These are phyloP conservation scores for Paxillus ammoniavirescens DNA, from an alignment of 768 basidiomycete species.

Conservation along the genomic window DNA sequence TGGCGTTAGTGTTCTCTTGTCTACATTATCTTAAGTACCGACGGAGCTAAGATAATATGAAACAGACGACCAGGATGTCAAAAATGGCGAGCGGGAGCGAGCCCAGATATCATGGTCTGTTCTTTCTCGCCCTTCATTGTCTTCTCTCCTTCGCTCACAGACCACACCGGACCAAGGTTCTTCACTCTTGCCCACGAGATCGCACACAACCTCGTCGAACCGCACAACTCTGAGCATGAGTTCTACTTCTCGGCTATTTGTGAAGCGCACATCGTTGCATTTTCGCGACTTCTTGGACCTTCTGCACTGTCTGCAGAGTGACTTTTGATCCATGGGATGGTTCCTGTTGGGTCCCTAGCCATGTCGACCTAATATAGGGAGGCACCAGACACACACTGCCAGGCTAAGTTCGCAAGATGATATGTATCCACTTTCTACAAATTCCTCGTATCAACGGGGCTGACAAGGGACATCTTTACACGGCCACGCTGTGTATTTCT, in stretches of 20 bases:
- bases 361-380: too few relatives aligned
- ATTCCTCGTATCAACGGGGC: slow-evolving; percentile 56
- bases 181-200: slow-evolving; percentile 92
- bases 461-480: slow-evolving; percentile 78
- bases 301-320: background rate
- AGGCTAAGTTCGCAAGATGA: too few relatives aligned
- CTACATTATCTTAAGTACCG: background rate
- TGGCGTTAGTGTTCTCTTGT: slow-evolving; percentile 66
- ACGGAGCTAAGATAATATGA: background rate
- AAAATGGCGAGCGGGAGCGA: slow-evolving; percentile 45
- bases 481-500: slow-evolving; percentile 88
- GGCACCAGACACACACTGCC: too few relatives aligned
- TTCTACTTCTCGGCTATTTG: slow-evolving; percentile 94
- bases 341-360: too few relatives aligned
- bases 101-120: slow-evolving; percentile 82
- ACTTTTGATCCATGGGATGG: background rate
- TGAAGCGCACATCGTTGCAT: slow-evolving; percentile 54
- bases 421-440: slow-evolving; percentile 28
- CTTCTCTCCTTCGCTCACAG: background rate
- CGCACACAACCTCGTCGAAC: slow-evolving; percentile 84
- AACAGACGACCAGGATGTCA: slow-evolving; percentile 71
- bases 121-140: background rate
- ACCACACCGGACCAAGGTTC: slow-evolving; percentile 50
- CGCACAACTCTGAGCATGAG: slow-evolving; percentile 90
- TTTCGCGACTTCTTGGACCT: slow-evolving; percentile 35